Conservation (phyloP, 345 rosid species). For the Odontarrhena argentea region DNA sequence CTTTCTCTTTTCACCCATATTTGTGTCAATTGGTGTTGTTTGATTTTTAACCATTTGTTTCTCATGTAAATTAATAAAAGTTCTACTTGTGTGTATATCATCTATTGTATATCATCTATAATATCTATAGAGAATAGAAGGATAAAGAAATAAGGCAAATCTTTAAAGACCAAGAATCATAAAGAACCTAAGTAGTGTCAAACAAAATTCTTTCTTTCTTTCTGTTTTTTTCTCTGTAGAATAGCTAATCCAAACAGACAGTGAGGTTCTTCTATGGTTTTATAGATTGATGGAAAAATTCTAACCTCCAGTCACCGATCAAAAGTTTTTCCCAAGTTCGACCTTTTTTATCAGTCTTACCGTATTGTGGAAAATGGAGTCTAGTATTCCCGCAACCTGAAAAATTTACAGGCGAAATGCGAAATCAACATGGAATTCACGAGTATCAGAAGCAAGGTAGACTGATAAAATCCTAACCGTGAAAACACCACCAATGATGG, state of each 20-base stretch:
- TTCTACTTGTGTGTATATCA: constrained; percentile 32
- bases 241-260: constrained; percentile 25
- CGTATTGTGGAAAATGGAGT: constrained; percentile 80
- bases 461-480: constrained; percentile 60
- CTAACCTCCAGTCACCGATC: constrained; percentile 44
- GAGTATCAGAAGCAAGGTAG: constrained; percentile 2
- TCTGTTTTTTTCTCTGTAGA: constrained; percentile 23
- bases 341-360: constrained; percentile 79
- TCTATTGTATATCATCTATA: constrained; percentile 15
- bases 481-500: constrained; percentile 95
- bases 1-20: constrained; percentile 15
- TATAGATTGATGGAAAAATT: constrained; percentile 28
- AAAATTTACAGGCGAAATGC: constrained; percentile 11
- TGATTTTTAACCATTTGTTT: constrained; percentile 38
- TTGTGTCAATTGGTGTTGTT: constrained; percentile 32
- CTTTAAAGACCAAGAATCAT: not conserved
- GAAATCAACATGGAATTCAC: constrained; percentile 3
- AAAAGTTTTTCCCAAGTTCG: constrained; percentile 89
- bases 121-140: not conserved
- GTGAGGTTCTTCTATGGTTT: constrained; percentile 36
- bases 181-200: constrained; percentile 23
- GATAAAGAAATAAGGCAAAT: not conserved
- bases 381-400: constrained; percentile 99
- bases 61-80: constrained; percentile 35
- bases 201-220: constrained; percentile 35